Evolutionary conservation across 257 asterid species (phyloP).

Genomic region (Ajuga chamaepitys): DNA sequence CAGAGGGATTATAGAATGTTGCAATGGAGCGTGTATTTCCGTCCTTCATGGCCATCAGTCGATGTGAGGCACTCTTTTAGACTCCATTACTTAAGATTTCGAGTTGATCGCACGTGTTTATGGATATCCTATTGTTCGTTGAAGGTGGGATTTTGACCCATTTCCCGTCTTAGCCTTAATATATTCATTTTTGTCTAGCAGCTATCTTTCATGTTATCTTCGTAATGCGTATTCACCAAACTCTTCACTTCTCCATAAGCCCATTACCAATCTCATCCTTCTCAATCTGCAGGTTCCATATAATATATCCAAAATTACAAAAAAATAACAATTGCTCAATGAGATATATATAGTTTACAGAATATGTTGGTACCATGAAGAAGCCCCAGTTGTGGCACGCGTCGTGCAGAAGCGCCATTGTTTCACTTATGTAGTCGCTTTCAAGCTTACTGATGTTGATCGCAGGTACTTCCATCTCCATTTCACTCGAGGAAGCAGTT

Average conservation of each 20-base stretch:
- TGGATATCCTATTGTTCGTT: constrained; percentile 54
- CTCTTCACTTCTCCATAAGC: constrained; percentile 62
- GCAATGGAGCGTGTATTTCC: constrained; percentile 80
- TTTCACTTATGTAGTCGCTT: constrained; percentile 42
- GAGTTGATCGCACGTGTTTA: constrained; percentile 74
- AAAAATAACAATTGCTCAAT: no score
- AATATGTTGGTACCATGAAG: constrained; percentile 76
- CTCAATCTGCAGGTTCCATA: constrained; percentile 57
- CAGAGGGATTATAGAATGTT: constrained; percentile 81
- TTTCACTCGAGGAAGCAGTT: constrained; percentile 1
- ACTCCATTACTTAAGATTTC: constrained; percentile 72
- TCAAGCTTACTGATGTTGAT: constrained; percentile 51
- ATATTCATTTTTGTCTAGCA: constrained; percentile 30
- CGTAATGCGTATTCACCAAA: constrained; percentile 53
- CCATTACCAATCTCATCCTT: constrained; percentile 59
- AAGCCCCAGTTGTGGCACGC: constrained; percentile 85
- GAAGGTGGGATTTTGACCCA: constrained; percentile 89
- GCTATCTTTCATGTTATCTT: constrained; percentile 41
- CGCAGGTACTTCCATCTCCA: constrained; percentile 76
- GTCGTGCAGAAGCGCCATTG: constrained; percentile 70
- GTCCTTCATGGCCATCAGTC: constrained; percentile 65
- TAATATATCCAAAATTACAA: not conserved
- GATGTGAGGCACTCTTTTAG: constrained; percentile 66
- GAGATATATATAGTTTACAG: not conserved
- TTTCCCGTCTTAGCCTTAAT: constrained; percentile 48